phyloP scores from a whole-genome alignment of 129 eudicot genomes.

The carrot (Daucus carota) region DH1_v3.0 NC_030382.2:53500001-53500500 shows the following conservation, averaged over 20 bases:
- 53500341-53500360: too few species aligned
- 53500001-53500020: constrained; percentile 4
- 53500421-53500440: too few species aligned
- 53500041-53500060: constrained; percentile 20
- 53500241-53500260: not conserved
- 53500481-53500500: too few species aligned
- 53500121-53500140: not conserved
- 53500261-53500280: too few species aligned
- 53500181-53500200: not conserved
- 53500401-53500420: too few species aligned
- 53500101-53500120: not conserved
- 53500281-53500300: too few species aligned
- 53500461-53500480: too few species aligned
- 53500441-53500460: too few species aligned
- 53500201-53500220: not conserved
- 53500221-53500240: not conserved
- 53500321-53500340: too few species aligned
- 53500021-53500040: constrained; percentile 28
- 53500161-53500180: not conserved
- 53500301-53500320: too few species aligned
- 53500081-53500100: constrained; percentile 1
- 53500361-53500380: too few species aligned
- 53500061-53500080: constrained; percentile 36
- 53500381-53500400: too few species aligned
- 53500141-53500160: not conserved